Conservation (phyloP, 1,284 basidiomycete species). For the Malassezia globosa region DNA sequence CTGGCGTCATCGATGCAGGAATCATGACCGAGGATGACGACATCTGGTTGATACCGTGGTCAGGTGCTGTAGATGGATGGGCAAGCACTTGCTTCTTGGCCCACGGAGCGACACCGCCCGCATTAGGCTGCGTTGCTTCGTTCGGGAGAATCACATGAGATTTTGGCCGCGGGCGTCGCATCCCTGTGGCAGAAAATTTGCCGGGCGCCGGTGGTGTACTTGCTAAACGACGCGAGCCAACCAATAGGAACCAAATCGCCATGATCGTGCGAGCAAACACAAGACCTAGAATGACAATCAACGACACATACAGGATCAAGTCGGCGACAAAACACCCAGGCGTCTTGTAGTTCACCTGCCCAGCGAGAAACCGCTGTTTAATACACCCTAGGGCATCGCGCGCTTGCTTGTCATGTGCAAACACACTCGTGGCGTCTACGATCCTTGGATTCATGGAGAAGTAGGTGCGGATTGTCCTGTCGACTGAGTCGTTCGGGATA, state of each 20-base stretch:
- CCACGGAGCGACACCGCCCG: conserved; percentile 83
- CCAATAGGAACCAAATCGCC: conserved; percentile 96
- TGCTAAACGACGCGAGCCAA: conserved; percentile 55
- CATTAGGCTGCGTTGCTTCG: conserved; percentile 79
- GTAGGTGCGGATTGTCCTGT: conserved; percentile 67
- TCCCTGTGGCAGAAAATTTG: conserved; percentile 8
- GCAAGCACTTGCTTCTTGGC: conserved; percentile 58
- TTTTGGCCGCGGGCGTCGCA: conserved; percentile 52
- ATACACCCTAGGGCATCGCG: conserved; percentile 36
- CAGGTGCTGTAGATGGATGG: conserved; percentile 55
- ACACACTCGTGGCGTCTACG: conserved; percentile 65
- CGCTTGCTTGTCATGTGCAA: conserved; percentile 25
- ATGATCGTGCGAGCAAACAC: conserved; percentile 85
- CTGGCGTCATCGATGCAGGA: conserved; percentile 22
- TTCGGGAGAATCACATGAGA: conserved; percentile 89
- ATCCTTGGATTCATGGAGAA: conserved; percentile 54
- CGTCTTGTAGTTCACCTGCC: conserved; percentile 89
- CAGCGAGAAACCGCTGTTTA: conserved; percentile 53
- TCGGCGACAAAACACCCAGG: conserved; percentile 87
- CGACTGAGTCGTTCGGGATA: conserved; percentile 65
- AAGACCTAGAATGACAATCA: conserved; percentile 79
- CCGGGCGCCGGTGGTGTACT: conserved; percentile 52
- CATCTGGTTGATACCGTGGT: background rate
- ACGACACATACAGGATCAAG: conserved; percentile 78
- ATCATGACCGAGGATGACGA: conserved; percentile 7